Evolutionary conservation across 1,139 yeast genomes (phyloP).

Genomic region (Sporopachydermia cereana): DNA sequence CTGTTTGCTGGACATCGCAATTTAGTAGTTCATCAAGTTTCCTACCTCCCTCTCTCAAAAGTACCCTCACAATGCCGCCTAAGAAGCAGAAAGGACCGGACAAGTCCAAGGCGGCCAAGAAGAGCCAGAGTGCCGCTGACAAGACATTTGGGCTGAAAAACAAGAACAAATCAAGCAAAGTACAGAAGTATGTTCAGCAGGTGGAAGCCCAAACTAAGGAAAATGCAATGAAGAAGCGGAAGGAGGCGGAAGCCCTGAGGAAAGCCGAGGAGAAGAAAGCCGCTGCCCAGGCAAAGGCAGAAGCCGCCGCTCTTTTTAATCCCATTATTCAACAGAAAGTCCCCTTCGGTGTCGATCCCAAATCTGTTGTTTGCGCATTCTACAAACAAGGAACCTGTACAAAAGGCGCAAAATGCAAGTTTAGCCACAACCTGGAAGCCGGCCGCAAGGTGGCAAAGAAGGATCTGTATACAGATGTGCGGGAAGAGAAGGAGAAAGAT

Average conservation of each 20-base stretch:
- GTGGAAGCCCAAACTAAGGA: conserved; percentile 59
- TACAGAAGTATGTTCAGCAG: conserved; percentile 75
- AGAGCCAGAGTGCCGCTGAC: conserved; percentile 64
- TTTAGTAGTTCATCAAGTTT: too few species aligned
- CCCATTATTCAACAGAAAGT: conserved; percentile 68
- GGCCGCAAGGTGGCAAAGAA: conserved; percentile 86
- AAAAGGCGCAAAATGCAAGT: conserved; percentile 87
- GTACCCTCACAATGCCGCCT: conserved; percentile 64
- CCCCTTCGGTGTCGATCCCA: conserved; percentile 97
- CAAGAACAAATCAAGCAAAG: conserved; percentile 86
- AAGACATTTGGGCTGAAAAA: conserved; percentile 92
- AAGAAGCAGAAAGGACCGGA: conserved; percentile 52
- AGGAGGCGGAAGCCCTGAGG: conserved; percentile 65
- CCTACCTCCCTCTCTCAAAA: too few species aligned
- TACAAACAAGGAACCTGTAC: conserved; percentile 86
- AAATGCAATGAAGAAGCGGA: conserved; percentile 47
- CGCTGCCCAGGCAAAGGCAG: conserved; percentile 78
- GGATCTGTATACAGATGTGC: conserved; percentile 85
- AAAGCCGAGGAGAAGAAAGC: conserved; percentile 83
- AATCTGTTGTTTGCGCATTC: conserved; percentile 80
- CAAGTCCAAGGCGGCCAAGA: conserved; percentile 53
- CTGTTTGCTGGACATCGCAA: too few species aligned
- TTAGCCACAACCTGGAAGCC: conserved; percentile 77
- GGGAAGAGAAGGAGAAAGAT: conserved; percentile 64
- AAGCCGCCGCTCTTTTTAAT: conserved; percentile 70